These are phyloP conservation scores for Melaleuca alternifolia DNA, from an alignment of 345 rosid genomes.

Conservation along the genomic window DNA sequence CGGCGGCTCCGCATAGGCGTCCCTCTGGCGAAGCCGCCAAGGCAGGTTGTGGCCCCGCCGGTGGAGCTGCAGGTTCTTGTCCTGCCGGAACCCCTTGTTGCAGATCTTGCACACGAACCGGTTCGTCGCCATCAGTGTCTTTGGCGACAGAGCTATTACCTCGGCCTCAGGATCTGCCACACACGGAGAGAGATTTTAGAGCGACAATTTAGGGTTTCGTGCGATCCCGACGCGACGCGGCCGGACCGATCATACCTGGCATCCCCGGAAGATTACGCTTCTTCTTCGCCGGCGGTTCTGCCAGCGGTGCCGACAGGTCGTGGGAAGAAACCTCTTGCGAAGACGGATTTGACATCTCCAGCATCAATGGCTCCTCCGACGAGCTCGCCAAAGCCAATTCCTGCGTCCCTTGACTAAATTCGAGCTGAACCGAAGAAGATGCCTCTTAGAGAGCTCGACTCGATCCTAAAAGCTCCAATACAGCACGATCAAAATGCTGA, in stretches of 20 bases:
- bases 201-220: neutral
- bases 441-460: neutral
- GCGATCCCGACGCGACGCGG: neutral
- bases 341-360: constrained; percentile 29
- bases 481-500: neutral
- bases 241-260: constrained; percentile 37
- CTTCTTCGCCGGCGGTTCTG: constrained; percentile 30
- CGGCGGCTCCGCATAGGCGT: too few species aligned
- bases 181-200: neutral
- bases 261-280: constrained; percentile 78
- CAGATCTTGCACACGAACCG: too few species aligned
- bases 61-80: too few species aligned
- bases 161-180: constrained; percentile 81
- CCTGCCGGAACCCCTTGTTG: too few species aligned
- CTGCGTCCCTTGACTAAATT: neutral
- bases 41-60: too few species aligned
- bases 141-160: constrained; percentile 61
- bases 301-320: constrained; percentile 8
- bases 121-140: constrained; percentile 45
- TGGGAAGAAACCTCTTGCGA: constrained; percentile 28
- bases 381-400: neutral
- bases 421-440: neutral
- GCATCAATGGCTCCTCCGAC: too few species aligned
- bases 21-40: too few species aligned
- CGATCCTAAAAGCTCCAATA: neutral